phyloP scores from a whole-genome alignment of 495 filamentous ascomycete species.

The Daldinia bambusicola region DNA sequence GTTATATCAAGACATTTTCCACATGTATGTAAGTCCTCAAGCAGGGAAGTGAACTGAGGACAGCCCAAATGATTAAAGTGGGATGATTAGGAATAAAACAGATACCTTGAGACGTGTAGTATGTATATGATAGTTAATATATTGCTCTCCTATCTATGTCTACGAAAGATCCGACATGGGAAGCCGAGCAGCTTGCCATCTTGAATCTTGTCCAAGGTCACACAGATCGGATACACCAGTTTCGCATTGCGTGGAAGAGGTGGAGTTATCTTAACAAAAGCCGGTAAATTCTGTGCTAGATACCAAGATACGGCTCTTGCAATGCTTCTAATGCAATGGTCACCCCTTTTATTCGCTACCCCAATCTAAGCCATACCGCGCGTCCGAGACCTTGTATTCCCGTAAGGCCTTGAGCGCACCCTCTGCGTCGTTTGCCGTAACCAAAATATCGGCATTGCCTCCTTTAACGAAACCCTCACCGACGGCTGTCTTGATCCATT shows the following conservation, averaged over 20 bases:
- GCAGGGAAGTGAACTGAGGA: neutral
- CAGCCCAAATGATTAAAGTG: neutral
- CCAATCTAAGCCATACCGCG: slow-evolving; percentile 85
- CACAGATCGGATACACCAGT: neutral
- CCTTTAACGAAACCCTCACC: slow-evolving; percentile 76
- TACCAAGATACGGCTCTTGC: slow-evolving; percentile 21
- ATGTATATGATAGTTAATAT: no score
- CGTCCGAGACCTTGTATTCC: slow-evolving; percentile 78
- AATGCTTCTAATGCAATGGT: slow-evolving; percentile 26
- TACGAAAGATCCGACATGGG: neutral
- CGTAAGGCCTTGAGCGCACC: slow-evolving; percentile 75
- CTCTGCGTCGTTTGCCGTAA: slow-evolving; percentile 75
- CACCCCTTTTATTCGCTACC: slow-evolving; percentile 63
- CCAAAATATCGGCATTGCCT: slow-evolving; percentile 76
- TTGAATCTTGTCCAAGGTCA: neutral
- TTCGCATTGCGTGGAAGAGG: slow-evolving; percentile 13
- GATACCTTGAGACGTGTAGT: no score
- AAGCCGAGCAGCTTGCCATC: neutral
- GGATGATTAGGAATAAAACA: neutral
- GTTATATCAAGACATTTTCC: neutral
- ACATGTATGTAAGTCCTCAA: neutral
- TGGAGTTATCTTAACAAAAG: slow-evolving; percentile 1
- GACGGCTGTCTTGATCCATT: slow-evolving; percentile 84
- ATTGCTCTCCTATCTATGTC: no score
- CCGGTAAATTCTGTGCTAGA: slow-evolving; percentile 8